Evolutionary conservation across 495 filamentous ascomycete genomes (phyloP).

Genomic region (Corynascus novoguineensis): DNA sequence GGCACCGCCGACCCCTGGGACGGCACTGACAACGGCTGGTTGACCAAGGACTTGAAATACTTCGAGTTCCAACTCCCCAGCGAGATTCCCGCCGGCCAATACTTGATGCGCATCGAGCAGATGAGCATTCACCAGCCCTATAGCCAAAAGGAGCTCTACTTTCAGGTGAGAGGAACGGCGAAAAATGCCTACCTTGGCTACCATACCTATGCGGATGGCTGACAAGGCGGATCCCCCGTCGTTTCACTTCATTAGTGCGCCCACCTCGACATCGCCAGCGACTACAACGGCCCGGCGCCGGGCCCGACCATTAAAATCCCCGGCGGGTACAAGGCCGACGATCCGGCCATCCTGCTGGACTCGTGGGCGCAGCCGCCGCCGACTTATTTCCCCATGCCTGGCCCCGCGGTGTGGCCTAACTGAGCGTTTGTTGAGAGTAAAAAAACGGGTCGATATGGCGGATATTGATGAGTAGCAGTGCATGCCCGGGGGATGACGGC

Average conservation of each 20-base stretch:
- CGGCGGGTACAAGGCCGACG: slow-evolving; percentile 13
- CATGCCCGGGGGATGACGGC: too few species aligned
- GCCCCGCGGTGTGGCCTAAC: slow-evolving; percentile 15
- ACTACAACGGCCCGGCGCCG: slow-evolving; percentile 15
- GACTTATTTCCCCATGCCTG: slow-evolving; percentile 16
- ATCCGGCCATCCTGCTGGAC: slow-evolving; percentile 16
- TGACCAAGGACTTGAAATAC: slow-evolving; percentile 15
- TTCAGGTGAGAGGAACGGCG: slow-evolving; percentile 18
- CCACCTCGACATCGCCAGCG: slow-evolving; percentile 39
- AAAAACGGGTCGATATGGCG: too few species aligned
- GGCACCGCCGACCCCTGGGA: slow-evolving; percentile 16
- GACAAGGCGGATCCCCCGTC: neutral
- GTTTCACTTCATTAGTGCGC: slow-evolving; percentile 38
- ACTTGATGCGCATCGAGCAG: slow-evolving; percentile 51
- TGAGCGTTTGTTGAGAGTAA: too few species aligned
- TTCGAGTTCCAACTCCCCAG: slow-evolving; percentile 17
- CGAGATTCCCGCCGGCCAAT: slow-evolving; percentile 38
- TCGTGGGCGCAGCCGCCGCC: slow-evolving; percentile 19
- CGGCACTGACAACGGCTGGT: slow-evolving; percentile 22
- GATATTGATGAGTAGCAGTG: too few species aligned
- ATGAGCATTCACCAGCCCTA: slow-evolving; percentile 44
- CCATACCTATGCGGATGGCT: neutral
- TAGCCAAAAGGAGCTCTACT: slow-evolving; percentile 47
- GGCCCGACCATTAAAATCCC: slow-evolving; percentile 15
- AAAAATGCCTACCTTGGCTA: neutral